Evolutionary conservation across 768 basidiomycete genomes (phyloP), one percentile per base, ranked within the genome.

Genomic region (Lactarius quietus): DNA sequence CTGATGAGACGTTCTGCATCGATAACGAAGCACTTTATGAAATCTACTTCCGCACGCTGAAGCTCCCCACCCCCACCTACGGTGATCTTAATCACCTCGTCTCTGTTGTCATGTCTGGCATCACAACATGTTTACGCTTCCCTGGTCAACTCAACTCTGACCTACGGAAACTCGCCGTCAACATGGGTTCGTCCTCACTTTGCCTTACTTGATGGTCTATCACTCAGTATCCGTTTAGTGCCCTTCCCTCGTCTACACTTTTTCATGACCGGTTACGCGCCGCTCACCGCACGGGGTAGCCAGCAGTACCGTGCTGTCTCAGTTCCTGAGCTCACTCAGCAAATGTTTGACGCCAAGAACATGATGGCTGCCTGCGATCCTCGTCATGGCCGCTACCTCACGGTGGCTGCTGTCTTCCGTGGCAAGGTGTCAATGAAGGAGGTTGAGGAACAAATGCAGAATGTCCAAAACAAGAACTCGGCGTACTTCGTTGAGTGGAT

Each of bases 381-480:
- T 48, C 83, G 95, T 74, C 92, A 97, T 71, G 97, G 97, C 68
- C 92, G 95, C 72, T 99, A 98, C 82, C 89, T 99, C 67, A 99
- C 97, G 45, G 96, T 89, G 69, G 94, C 95, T 33, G 94, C 95
- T 69, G 88, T 95, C 72, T 99, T 97, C 94, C 94, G 97, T 78
- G 97, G 97, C 71, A 95, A 95, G 78, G 95, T 98, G 62, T 93
- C 95, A n/a, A 98, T 98, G 95, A 96, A 96, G 80, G 97, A 99
- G 76, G 93, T 99, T 63, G 97, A 99, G 79, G 97, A 98, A 75
- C 93, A 96, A 74, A 98, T 98, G 94, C 90, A 95, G 78, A 91
- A 89, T 71, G 94, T 98, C 38, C 92, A 95, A 79, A 93, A 85
- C 85, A 97, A 96, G 86, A 97, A 98, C 83, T 91, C 93, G 38